Conservation (phyloP, 805 yeast species). For the Candida manassasensis region DNA sequence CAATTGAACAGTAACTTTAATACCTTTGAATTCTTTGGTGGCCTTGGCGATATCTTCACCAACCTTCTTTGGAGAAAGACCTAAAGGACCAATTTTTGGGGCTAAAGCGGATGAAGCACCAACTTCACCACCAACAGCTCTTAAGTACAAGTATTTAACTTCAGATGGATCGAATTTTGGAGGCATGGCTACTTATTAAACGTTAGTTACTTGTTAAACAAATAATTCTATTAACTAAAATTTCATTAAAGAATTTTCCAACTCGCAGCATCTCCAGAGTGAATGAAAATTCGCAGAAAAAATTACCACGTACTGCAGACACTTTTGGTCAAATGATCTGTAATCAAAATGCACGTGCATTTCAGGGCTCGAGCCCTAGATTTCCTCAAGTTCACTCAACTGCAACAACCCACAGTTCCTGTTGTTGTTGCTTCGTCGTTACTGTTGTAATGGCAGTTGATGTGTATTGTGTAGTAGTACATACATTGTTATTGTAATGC, state of each 20-base stretch:
- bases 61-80: slow-evolving; percentile 99
- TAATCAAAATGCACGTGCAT: no score
- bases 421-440: no score
- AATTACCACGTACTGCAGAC: no score
- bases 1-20: slow-evolving; percentile 97
- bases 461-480: no score
- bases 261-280: slow-evolving; percentile 5
- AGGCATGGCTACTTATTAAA: slow-evolving; percentile 62
- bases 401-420: no score
- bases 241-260: slow-evolving; percentile 8
- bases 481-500: no score
- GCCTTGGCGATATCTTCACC: slow-evolving; percentile 99
- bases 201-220: slow-evolving; percentile 6
- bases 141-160: slow-evolving; percentile 96
- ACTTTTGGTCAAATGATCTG: no score
- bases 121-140: slow-evolving; percentile 99
- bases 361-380: no score
- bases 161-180: slow-evolving; percentile 98
- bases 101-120: slow-evolving; percentile 99
- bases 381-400: no score
- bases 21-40: slow-evolving; percentile 98
- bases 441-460: no score
- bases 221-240: slow-evolving; percentile 7
- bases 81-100: slow-evolving; percentile 99
- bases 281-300: slow-evolving; percentile 7